These are phyloP conservation scores for Suillus ampliporus DNA, from an alignment of 768 basidiomycete species.

Conservation along the genomic window DNA sequence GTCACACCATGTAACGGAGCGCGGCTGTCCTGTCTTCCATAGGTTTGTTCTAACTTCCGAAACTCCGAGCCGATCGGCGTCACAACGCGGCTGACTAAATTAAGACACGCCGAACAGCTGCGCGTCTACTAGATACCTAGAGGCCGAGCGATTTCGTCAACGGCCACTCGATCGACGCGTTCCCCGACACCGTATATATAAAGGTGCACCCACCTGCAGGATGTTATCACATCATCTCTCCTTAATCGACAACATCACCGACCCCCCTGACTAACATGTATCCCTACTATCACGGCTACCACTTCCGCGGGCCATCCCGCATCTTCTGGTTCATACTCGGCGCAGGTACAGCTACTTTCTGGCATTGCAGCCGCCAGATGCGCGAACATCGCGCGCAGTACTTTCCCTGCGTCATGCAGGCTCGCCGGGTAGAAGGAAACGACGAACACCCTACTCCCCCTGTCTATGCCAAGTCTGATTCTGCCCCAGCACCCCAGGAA, in stretches of 20 bases:
- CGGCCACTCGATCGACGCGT: neutral
- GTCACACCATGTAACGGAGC: no score
- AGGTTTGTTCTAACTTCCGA: no score
- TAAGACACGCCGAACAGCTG: neutral
- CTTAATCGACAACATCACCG: neutral
- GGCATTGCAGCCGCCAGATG: slow-evolving; percentile 47
- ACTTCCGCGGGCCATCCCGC: slow-evolving; percentile 56
- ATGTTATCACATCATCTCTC: neutral
- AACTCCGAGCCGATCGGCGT: no score
- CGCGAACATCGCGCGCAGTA: slow-evolving; percentile 45
- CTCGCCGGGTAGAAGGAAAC: slow-evolving; percentile 22
- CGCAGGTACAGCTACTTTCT: slow-evolving; percentile 47
- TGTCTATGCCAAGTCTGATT: slow-evolving; percentile 20
- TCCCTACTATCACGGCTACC: slow-evolving; percentile 22
- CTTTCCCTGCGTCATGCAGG: slow-evolving; percentile 35
- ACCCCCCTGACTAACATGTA: slow-evolving; percentile 24
- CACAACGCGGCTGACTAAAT: neutral
- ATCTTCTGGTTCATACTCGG: slow-evolving; percentile 74
- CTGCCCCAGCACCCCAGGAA: slow-evolving; percentile 15
- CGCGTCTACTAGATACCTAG: neutral
- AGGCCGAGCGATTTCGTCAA: slow-evolving; percentile 34
- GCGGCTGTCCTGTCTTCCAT: no score
- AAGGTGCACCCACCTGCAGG: neutral
- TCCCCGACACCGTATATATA: slow-evolving; percentile 20
- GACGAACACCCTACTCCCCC: slow-evolving; percentile 16